A percentile compares a stretch with the other conserved stretches of the same genome.
Evolutionary conservation across 441 rosid species (phyloP).

Genomic region (Populus hybrid): DNA sequence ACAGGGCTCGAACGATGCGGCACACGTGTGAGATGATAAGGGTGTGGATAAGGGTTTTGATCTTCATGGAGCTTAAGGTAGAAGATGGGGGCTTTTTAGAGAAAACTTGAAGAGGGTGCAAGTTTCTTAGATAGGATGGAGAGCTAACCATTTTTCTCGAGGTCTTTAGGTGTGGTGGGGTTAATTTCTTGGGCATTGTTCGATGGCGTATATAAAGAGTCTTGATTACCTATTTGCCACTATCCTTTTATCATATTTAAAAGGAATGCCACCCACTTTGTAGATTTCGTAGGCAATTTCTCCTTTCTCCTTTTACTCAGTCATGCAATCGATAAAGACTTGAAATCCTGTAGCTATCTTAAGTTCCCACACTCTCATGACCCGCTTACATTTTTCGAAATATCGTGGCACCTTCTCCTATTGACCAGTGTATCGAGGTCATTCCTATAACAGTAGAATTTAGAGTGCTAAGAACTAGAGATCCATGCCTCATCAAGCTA

Average conservation of each 20-base stretch:
- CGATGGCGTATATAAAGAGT: constrained; percentile 24
- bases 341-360: not conserved
- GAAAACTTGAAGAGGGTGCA: constrained; percentile 34
- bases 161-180: constrained; percentile 8
- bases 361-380: not conserved
- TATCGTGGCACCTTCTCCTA: not conserved
- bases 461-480: not conserved
- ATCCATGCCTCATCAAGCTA: not conserved
- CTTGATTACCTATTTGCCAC: constrained; percentile 40
- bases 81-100: constrained; percentile 50
- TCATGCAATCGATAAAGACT: constrained; percentile 16
- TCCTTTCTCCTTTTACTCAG: constrained; percentile 7
- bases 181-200: constrained; percentile 19
- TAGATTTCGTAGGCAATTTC: constrained; percentile 6
- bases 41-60: constrained; percentile 53
- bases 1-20: constrained; percentile 51
- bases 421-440: not conserved
- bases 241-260: constrained; percentile 38
- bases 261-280: constrained; percentile 31
- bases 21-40: constrained; percentile 48
- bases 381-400: constrained; percentile 31
- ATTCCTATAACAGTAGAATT: not conserved
- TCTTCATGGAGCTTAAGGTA: constrained; percentile 45
- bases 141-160: constrained; percentile 26
- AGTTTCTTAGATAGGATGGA: constrained; percentile 22